These are phyloP conservation scores for Flaveria sonorensis DNA, from an alignment of 129 eudicot species.

Conservation along the genomic window DNA sequence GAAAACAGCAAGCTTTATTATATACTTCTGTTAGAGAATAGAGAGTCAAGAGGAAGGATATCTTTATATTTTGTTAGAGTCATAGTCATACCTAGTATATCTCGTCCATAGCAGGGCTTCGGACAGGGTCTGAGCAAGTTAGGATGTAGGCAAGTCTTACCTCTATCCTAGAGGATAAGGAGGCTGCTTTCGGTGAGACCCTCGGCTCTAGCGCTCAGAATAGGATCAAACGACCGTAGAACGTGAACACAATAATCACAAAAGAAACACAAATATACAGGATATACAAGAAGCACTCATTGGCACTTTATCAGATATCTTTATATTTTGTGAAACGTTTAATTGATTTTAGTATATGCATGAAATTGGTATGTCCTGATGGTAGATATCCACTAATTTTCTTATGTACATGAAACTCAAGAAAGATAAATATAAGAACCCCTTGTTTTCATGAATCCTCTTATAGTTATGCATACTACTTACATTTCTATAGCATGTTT, in stretches of 20 bases:
- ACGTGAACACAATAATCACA: too few species aligned
- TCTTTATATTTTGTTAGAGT: not conserved
- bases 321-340: not conserved
- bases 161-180: too few species aligned
- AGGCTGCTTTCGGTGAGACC: too few species aligned
- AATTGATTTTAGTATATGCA: not conserved
- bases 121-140: too few species aligned
- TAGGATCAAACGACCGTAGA: too few species aligned
- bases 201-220: too few species aligned
- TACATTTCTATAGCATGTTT: not conserved
- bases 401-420: not conserved
- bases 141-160: too few species aligned
- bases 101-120: too few species aligned
- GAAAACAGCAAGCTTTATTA: not conserved
- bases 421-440: not conserved
- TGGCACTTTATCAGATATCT: not conserved
- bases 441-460: not conserved
- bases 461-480: not conserved
- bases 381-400: not conserved
- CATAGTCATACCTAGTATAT: too few species aligned
- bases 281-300: too few species aligned
- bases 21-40: not conserved
- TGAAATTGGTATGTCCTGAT: not conserved
- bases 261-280: too few species aligned
- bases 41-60: not conserved